phyloP scores from a whole-genome alignment of 306 rosid species.

The Gynostemma pentaphyllum region DNA sequence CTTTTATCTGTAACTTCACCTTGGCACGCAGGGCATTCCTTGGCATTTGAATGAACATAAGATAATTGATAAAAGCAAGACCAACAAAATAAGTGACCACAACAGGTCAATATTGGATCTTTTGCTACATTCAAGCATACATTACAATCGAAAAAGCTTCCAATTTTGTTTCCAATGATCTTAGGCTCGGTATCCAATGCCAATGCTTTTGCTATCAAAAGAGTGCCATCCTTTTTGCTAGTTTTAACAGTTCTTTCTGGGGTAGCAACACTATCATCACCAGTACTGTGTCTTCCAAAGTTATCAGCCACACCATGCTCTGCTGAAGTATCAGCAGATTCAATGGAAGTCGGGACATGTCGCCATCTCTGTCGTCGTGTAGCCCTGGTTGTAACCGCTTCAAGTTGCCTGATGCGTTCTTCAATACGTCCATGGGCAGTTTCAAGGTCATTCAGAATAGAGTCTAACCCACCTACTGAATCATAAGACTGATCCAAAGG shows the following conservation, averaged over 20 bases:
- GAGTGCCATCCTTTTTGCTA: constrained; percentile 16
- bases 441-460: constrained; percentile 45
- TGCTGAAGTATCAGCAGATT: constrained; percentile 12
- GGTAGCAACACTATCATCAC: constrained; percentile 10
- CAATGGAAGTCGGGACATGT: constrained; percentile 14
- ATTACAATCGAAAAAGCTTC: constrained; percentile 48
- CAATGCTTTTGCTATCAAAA: constrained; percentile 46
- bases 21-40: constrained; percentile 60
- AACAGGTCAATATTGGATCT: constrained; percentile 69
- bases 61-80: constrained; percentile 53
- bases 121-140: constrained; percentile 42
- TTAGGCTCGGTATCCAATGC: constrained; percentile 24
- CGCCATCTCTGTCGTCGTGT: constrained; percentile 38
- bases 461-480: constrained; percentile 30
- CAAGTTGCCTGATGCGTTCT: constrained; percentile 44
- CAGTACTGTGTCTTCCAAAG: constrained; percentile 5
- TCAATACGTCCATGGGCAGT: constrained; percentile 42
- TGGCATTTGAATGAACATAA: constrained; percentile 30
- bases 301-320: constrained; percentile 5
- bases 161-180: constrained; percentile 14
- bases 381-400: constrained; percentile 39
- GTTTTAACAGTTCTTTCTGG: constrained; percentile 11
- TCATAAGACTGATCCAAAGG: constrained; percentile 26
- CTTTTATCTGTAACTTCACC: constrained; percentile 51
- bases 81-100: constrained; percentile 94